Evolutionary conservation across 352 stramenopile species (phyloP).

Genomic region (Phytopythium mirpurense): DNA sequence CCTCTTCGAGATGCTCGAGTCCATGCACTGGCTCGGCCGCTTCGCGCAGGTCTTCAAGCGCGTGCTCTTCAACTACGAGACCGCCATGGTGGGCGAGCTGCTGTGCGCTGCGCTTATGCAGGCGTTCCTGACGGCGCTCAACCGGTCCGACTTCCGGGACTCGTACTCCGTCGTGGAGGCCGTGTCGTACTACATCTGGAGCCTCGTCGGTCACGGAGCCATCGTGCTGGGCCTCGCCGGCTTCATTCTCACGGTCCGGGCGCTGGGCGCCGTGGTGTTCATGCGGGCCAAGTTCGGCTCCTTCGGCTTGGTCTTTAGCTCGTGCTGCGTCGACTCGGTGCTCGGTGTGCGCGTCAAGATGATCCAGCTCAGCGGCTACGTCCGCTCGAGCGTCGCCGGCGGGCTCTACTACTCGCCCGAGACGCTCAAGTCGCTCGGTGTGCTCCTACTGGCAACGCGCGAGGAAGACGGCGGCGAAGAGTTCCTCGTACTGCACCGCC

Average conservation of each 20-base stretch:
- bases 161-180: conserved; percentile 8
- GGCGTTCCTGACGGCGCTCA: conserved; percentile 16
- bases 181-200: conserved; percentile 15
- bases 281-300: not conserved
- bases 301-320: not conserved
- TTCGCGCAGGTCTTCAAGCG: conserved; percentile 5
- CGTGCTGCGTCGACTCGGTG: conserved; percentile 14
- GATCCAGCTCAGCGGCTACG: conserved; percentile 16
- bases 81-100: conserved; percentile 16
- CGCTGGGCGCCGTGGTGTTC: not conserved
- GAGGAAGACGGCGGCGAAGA: conserved; percentile 10
- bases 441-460: conserved; percentile 12
- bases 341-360: conserved; percentile 16
- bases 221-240: conserved; percentile 11
- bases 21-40: conserved; percentile 14
- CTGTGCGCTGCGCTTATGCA: conserved; percentile 15
- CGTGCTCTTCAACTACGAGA: conserved; percentile 22
- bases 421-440: conserved; percentile 14
- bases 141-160: conserved; percentile 8
- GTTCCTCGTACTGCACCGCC: conserved; percentile 19
- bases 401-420: conserved; percentile 17
- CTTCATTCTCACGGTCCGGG: conserved; percentile 3
- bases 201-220: conserved; percentile 11
- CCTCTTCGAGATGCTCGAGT: conserved; percentile 24
- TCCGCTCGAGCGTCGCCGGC: conserved; percentile 2